Conservation (phyloP, 306 rosid genomes). For the Fragaria nilgerrensis region DNA sequence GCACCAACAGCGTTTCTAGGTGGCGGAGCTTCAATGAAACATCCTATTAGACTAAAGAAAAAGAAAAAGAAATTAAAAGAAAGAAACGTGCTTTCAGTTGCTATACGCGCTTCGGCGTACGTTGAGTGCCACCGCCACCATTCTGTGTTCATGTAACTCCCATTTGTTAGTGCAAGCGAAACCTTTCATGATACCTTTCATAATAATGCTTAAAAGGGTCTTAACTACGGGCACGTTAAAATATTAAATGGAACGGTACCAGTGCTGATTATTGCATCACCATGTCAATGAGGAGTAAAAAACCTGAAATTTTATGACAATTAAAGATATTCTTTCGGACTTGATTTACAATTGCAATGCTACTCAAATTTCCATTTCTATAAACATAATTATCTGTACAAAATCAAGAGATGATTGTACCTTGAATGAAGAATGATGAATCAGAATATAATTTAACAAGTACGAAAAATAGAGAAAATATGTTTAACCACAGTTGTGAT, state of each 20-base stretch:
- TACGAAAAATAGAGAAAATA: no score
- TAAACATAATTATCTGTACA: no score
- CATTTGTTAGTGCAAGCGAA: background rate
- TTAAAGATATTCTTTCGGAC: no score
- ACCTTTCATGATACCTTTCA: background rate
- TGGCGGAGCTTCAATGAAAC: background rate
- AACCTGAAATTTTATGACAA: no score
- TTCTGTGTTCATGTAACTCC: background rate
- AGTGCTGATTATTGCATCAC: background rate
- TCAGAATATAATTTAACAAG: no score
- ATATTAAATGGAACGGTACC: no score
- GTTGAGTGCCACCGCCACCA: background rate
- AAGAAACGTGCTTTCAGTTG: background rate
- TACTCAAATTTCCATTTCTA: no score
- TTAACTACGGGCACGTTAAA: background rate
- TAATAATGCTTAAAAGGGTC: background rate
- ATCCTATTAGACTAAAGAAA: background rate
- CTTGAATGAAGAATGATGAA: no score
- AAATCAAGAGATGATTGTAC: no score
- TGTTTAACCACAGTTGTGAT: no score
- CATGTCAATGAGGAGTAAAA: no score
- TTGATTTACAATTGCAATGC: no score
- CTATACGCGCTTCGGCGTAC: slow-evolving; percentile 10
- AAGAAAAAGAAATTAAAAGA: background rate
- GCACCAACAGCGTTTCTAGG: slow-evolving; percentile 14